These are phyloP conservation scores for Fomitopsis palustris DNA, from an alignment of 1,284 basidiomycete genomes.

Conservation along the genomic window DNA sequence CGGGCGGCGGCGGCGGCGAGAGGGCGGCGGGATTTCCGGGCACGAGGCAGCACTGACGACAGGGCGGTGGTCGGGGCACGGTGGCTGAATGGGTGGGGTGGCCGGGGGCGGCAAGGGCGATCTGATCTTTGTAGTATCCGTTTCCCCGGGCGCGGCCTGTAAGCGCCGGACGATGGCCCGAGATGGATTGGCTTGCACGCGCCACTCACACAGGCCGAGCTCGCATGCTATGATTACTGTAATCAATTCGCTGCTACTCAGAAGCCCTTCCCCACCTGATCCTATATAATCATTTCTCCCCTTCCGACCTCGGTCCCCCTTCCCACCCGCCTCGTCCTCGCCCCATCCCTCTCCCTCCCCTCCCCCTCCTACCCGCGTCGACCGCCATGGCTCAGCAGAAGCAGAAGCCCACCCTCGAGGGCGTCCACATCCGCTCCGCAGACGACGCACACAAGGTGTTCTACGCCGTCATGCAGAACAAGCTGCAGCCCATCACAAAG, in stretches of 20 bases:
- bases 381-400: slow-evolving; percentile 18
- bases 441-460: slow-evolving; percentile 42
- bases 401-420: slow-evolving; percentile 35
- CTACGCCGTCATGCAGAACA: slow-evolving; percentile 36
- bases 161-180: neutral
- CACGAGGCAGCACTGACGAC: neutral
- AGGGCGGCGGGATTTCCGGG: neutral
- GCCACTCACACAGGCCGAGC: slow-evolving; percentile 7
- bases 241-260: neutral
- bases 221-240: slow-evolving; percentile 5
- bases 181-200: slow-evolving; percentile 9
- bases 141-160: neutral
- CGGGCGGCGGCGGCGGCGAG: neutral
- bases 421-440: slow-evolving; percentile 37
- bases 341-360: slow-evolving; percentile 10
- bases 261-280: slow-evolving; percentile 10
- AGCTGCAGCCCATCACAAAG: slow-evolving; percentile 36
- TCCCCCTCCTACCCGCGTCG: slow-evolving; percentile 5
- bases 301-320: slow-evolving; percentile 13
- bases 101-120: slow-evolving; percentile 5
- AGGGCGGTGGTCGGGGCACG: neutral
- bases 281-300: slow-evolving; percentile 24
- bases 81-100: neutral
- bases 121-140: slow-evolving; percentile 11
- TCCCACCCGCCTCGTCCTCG: slow-evolving; percentile 15